phyloP scores from a whole-genome alignment of 768 basidiomycete genomes.

The Rossbeevera mucosa region DNA sequence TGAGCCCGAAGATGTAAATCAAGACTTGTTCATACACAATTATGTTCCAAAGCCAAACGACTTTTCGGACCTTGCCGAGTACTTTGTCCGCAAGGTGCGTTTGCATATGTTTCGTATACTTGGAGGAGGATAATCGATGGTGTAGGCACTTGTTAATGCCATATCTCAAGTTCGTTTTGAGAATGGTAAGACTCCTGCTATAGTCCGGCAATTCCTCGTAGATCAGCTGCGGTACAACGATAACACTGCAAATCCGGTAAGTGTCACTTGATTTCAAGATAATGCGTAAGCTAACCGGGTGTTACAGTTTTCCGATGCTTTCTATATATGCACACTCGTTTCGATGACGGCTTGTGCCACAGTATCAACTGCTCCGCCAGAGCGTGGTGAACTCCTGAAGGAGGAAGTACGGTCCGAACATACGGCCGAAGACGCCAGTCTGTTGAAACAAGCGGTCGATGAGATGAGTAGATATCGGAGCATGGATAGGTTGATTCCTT shows the following conservation, averaged over 20 bases:
- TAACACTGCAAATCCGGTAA: constrained; percentile 83
- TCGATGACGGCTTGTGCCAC: constrained; percentile 76
- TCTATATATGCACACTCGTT: constrained; percentile 85
- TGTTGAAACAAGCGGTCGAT: constrained; percentile 68
- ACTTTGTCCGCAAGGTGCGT: constrained; percentile 87
- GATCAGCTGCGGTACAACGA: constrained; percentile 95
- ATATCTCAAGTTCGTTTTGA: constrained; percentile 85
- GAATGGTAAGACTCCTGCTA: constrained; percentile 78
- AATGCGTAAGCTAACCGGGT: constrained; percentile 1
- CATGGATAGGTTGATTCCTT: constrained; percentile 94
- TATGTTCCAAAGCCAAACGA: constrained; percentile 96
- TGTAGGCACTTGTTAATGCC: constrained; percentile 71
- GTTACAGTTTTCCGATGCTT: constrained; percentile 79
- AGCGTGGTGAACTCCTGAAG: constrained; percentile 72
- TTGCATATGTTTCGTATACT: background rate
- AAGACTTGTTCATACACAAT: constrained; percentile 80
- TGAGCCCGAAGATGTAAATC: constrained; percentile 75
- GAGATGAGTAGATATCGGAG: constrained; percentile 90
- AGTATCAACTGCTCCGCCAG: constrained; percentile 71
- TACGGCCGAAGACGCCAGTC: constrained; percentile 60
- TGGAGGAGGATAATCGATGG: constrained; percentile 4
- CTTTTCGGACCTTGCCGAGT: constrained; percentile 86
- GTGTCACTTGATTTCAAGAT: constrained; percentile 25
- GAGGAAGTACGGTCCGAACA: constrained; percentile 64
- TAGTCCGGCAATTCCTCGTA: constrained; percentile 83